A percentile compares a stretch with the other conserved stretches of the same genome.
phyloP scores from a whole-genome alignment of 768 basidiomycete species.

The Tricholoma sp. region DNA sequence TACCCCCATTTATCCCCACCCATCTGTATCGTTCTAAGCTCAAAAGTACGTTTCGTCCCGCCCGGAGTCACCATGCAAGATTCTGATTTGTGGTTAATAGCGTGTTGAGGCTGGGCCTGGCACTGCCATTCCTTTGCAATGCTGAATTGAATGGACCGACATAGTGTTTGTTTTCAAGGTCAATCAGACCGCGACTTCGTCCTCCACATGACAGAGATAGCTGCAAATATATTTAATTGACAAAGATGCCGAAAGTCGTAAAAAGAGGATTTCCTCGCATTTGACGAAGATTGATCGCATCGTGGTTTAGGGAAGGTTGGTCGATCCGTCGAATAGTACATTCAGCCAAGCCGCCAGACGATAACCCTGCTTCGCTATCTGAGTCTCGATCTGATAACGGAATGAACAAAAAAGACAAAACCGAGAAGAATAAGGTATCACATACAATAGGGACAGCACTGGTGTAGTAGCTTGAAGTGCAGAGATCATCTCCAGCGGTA shows the following conservation, averaged over 20 bases:
- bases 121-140: constrained; percentile 30
- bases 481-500: constrained; percentile 36
- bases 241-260: too few relatives aligned
- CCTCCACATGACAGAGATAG: neutral
- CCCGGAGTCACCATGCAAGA: constrained; percentile 26
- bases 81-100: constrained; percentile 26
- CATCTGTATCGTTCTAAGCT: constrained; percentile 30
- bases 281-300: too few relatives aligned
- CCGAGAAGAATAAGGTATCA: neutral
- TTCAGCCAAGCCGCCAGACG: constrained; percentile 48
- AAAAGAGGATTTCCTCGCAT: too few relatives aligned
- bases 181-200: neutral
- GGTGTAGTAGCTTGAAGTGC: constrained; percentile 36
- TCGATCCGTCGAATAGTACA: constrained; percentile 39
- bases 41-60: constrained; percentile 27
- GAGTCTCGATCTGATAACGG: constrained; percentile 33
- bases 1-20: constrained; percentile 27
- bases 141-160: constrained; percentile 23
- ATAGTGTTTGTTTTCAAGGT: too few relatives aligned
- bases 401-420: neutral
- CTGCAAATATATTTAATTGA: neutral
- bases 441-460: constrained; percentile 32
- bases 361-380: constrained; percentile 43
- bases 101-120: constrained; percentile 28
- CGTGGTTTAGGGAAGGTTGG: constrained; percentile 28